phyloP scores from a whole-genome alignment of 768 basidiomycete genomes.

The Lactifluus pinguis region DNA sequence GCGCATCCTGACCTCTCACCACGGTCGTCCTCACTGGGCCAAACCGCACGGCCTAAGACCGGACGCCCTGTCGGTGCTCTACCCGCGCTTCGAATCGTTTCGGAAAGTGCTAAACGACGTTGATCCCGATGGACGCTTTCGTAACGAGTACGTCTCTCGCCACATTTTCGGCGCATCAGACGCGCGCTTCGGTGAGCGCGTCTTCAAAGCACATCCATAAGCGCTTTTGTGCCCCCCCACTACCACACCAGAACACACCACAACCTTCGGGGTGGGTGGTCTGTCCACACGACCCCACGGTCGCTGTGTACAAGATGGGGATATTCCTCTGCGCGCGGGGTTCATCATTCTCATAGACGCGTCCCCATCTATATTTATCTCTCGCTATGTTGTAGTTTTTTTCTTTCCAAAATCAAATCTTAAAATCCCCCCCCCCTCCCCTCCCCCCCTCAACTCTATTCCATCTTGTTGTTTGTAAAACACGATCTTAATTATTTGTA shows the following conservation, averaged over 20 bases:
- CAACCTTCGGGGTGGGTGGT: too few species aligned
- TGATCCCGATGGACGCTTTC: slow-evolving; percentile 71
- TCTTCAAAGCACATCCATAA: slow-evolving; percentile 37
- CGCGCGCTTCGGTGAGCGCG: slow-evolving; percentile 31
- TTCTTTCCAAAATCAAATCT: too few species aligned
- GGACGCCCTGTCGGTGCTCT: slow-evolving; percentile 50
- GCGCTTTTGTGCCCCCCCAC: not conserved
- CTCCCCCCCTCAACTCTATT: too few species aligned
- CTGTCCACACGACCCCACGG: too few species aligned
- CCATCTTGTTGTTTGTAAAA: too few species aligned
- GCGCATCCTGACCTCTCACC: slow-evolving; percentile 52
- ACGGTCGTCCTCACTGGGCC: slow-evolving; percentile 93
- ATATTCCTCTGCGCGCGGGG: not conserved
- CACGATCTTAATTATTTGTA: too few species aligned
- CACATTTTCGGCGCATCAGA: slow-evolving; percentile 65
- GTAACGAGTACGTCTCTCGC: slow-evolving; percentile 82
- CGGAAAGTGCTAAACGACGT: slow-evolving; percentile 51
- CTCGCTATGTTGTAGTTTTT: too few species aligned
- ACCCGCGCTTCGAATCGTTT: slow-evolving; percentile 80
- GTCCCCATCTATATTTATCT: too few species aligned
- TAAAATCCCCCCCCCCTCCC: too few species aligned
- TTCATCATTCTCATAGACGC: too few species aligned
- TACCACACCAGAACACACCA: too few species aligned
- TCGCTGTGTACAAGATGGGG: slow-evolving; percentile 8
- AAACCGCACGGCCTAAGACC: slow-evolving; percentile 77